phyloP scores from a whole-genome alignment of 768 basidiomycete species.

The Mycena floridula region DNA sequence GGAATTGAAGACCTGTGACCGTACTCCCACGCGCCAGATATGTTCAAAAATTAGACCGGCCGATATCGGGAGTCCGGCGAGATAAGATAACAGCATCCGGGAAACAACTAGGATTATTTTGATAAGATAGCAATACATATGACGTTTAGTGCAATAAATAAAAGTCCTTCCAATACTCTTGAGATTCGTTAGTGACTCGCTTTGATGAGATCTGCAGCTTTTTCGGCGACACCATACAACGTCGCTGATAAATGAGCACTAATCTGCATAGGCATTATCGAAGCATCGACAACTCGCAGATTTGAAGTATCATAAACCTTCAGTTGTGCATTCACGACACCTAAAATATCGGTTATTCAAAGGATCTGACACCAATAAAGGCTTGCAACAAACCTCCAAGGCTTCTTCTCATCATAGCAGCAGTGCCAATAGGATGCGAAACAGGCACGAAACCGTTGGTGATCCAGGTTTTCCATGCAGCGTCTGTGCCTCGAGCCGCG shows the following conservation, averaged over 20 bases:
- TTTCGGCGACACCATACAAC: constrained; percentile 50
- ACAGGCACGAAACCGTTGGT: constrained; percentile 35
- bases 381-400: constrained; percentile 34
- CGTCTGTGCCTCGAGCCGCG: constrained; percentile 35
- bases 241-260: constrained; percentile 41
- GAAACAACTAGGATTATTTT: too few species aligned
- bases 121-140: too few species aligned
- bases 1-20: too few species aligned
- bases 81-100: too few species aligned
- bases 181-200: constrained; percentile 12
- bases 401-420: constrained; percentile 8
- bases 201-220: constrained; percentile 47
- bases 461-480: constrained; percentile 43
- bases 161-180: too few species aligned
- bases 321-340: constrained; percentile 41
- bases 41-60: too few species aligned
- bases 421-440: constrained; percentile 28
- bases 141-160: too few species aligned
- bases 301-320: constrained; percentile 41
- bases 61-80: too few species aligned
- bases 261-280: constrained; percentile 41
- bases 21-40: too few species aligned
- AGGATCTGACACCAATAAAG: constrained; percentile 7
- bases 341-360: constrained; percentile 26
- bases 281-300: constrained; percentile 48